Evolutionary conservation across 192 early-diverging fungal species (phyloP), one percentile per base, ranked within the genome.

Genomic region (Backusella parvicylindrica): DNA sequence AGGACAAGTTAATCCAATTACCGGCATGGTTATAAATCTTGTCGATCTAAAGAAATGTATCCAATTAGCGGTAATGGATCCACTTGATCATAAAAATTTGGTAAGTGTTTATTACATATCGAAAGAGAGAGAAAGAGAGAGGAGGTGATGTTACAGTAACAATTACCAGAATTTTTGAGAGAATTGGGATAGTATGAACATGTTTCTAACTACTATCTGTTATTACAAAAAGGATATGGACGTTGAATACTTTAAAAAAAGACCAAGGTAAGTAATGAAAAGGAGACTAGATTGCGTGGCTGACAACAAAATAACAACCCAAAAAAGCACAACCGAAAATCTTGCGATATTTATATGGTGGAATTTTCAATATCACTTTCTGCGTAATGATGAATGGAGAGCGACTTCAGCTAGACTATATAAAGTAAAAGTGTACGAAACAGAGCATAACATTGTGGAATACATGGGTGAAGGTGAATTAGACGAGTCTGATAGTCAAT

Each of bases 1-100:
- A 75, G 92, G 92, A 64, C 76, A 90, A 84, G 81, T 97, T 7
- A 84, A 96, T 80, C 87, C 86, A n/a, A 35, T 68, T 9, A 95
- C 92, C 0, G 96, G 95, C 4, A 97, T 98, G 95, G 92, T 98
- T 3, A 86, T 93, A 73, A 96, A 95, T 79, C 82, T 96, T 9
- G 83, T 83, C 0, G 91, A 94, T 40, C 79, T 97, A 75, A 97
- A 97, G 84, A 81, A 87, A 70, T 91, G 88, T 80, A 90, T 98
- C 73, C 84, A 92, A 68, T 43, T 64, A 9, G 84, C 88, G 0
- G 87, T 98, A 32, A 84, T 95, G 80, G 93, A 95, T 60, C 79
- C 87, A 21, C 82, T 95, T 72, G 96, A 98, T 85, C 96, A 98
- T 81, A 88, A 86, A 56, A 94, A 98, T 77, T 70, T 98, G 81